These are phyloP conservation scores for Amanita pseudoporphyria DNA, from an alignment of 768 basidiomycete genomes.

Conservation along the genomic window DNA sequence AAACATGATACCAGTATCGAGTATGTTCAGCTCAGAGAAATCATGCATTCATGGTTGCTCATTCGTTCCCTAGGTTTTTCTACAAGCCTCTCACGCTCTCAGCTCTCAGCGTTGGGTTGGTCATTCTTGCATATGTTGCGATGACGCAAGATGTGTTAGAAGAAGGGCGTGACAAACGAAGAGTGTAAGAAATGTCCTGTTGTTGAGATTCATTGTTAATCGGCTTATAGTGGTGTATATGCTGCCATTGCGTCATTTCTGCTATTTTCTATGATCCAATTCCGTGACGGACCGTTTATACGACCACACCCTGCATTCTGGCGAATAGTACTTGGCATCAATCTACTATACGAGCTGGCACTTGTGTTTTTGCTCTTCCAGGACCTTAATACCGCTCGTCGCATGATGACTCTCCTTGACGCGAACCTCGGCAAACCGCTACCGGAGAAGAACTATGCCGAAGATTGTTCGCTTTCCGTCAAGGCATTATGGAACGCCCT, in stretches of 20 bases:
- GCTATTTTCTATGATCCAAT: constrained; percentile 78
- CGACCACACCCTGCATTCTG: constrained; percentile 85
- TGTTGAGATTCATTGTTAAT: background rate
- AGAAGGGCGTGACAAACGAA: constrained; percentile 73
- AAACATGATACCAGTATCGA: constrained; percentile 75
- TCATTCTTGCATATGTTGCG: constrained; percentile 70
- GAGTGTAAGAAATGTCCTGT: constrained; percentile 48
- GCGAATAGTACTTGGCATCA: constrained; percentile 70
- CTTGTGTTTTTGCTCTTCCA: constrained; percentile 84
- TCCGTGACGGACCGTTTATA: constrained; percentile 84
- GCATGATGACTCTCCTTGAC: constrained; percentile 76
- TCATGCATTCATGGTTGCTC: background rate
- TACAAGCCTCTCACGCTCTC: constrained; percentile 79
- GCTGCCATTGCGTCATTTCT: constrained; percentile 69
- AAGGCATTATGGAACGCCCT: constrained; percentile 69
- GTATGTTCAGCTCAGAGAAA: constrained; percentile 29
- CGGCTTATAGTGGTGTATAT: constrained; percentile 54
- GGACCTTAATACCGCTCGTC: constrained; percentile 65
- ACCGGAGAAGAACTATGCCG: constrained; percentile 82
- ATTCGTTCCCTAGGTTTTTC: constrained; percentile 52
- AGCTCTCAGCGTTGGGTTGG: constrained; percentile 55
- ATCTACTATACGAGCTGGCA: constrained; percentile 74
- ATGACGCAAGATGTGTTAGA: constrained; percentile 78
- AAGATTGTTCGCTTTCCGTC: constrained; percentile 60
- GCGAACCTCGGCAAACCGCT: constrained; percentile 59